Base-by-base conservation (phyloP, 176 grass and related monocot species). In the Juncus inflexus region DNA sequence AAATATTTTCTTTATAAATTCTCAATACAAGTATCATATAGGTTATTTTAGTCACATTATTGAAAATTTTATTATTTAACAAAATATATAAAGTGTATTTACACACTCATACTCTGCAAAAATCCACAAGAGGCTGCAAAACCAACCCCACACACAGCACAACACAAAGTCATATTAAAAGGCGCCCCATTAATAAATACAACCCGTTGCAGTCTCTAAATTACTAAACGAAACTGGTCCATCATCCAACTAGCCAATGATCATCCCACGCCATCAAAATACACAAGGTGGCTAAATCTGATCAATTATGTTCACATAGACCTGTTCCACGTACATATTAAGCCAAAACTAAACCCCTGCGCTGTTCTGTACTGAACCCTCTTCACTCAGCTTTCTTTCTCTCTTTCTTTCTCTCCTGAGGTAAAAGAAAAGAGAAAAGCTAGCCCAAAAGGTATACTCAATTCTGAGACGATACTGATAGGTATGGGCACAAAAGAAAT, bases 401-500 rank as follows among this genome's bases (percentile, higher is more conserved):
- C 40, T 66, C 64, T 15, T 36, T 52, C 50, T 69, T 58, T 71
- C 67, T 56, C 52, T 71, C 53, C 52, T 71, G 51, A 71, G 67
- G 67, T 58, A 71, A 71, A 28, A 47, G 43, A 47, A 47, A 47
- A 6, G 43, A 5, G 43, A 47, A 47, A 47, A 71, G 67, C 53
- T 57, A 71, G 67, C 67, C 67, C 67, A 71, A 71, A 71, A 71
- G 67, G 39, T 71, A 10, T 57, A 58, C 14, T 40, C 15, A 71
- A 35, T 71, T 57, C 57, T 71, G 53, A 55, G 54, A 71, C 58
- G 52, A 59, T 47, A 47, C 43, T 47, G 43, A 47, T 58, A 55
- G 67, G 67, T 71, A 71, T 71, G 67, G 67, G 67, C 67, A 5
- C 42, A 42, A 71, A 71, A 71, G 67, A 7, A 5, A 39, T 71